Conservation (phyloP, 2,329 filamentous ascomycete genomes). For the Penicillium sp. region DNA sequence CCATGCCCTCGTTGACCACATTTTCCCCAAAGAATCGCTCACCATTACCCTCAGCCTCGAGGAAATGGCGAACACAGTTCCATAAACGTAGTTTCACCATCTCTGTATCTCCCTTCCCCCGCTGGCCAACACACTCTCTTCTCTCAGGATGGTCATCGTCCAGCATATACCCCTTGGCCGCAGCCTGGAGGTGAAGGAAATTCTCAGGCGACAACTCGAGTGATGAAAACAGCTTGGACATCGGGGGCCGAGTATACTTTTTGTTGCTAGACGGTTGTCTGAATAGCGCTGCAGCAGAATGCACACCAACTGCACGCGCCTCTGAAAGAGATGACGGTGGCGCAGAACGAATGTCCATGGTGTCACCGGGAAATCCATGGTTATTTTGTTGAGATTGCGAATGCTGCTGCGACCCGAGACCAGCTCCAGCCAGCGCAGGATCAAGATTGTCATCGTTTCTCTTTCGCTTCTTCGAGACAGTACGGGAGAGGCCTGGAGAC, state of each 20-base stretch:
- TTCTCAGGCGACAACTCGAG: constrained; percentile 54
- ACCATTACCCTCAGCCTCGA: constrained; percentile 48
- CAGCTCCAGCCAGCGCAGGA: constrained; percentile 31
- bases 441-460: constrained; percentile 38
- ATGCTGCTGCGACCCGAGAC: constrained; percentile 24
- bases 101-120: constrained; percentile 52
- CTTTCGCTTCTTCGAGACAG: constrained; percentile 40
- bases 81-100: constrained; percentile 54
- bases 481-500: constrained; percentile 29
- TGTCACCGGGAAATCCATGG: constrained; percentile 29
- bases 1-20: constrained; percentile 40
- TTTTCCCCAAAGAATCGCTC: constrained; percentile 50
- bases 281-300: constrained; percentile 52
- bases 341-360: constrained; percentile 35
- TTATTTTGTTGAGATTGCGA: constrained; percentile 22
- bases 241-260: constrained; percentile 55
- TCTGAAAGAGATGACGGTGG: constrained; percentile 40
- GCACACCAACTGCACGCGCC: constrained; percentile 48
- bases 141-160: constrained; percentile 51
- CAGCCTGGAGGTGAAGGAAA: constrained; percentile 52
- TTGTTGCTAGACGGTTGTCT: constrained; percentile 48
- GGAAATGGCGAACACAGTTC: constrained; percentile 53
- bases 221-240: constrained; percentile 54
- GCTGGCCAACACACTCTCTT: constrained; percentile 53
- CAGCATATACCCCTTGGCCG: constrained; percentile 55